Percentiles rank a stretch among this genome's conserved stretches.
phyloP scores from a whole-genome alignment of 2,329 filamentous ascomycete species.

The Chaetomiaceae sp. region DNA sequence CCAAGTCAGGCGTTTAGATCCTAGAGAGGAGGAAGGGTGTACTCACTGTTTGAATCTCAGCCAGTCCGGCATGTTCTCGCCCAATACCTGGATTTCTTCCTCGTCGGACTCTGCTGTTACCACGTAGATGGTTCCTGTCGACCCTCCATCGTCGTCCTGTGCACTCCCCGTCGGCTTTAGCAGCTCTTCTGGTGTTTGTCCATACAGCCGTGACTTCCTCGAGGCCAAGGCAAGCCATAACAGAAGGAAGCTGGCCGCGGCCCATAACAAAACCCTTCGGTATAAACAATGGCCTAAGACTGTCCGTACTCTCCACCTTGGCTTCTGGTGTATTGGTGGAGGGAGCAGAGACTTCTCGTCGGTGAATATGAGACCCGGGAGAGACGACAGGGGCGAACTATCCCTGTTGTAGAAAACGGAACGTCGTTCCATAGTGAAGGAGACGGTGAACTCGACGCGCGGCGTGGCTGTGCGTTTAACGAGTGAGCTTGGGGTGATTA shows the following conservation, averaged over 20 bases:
- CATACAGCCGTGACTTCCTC: conserved; percentile 22
- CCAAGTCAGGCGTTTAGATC: conserved; percentile 9
- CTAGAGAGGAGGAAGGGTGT: neutral
- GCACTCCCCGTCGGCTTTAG: conserved; percentile 14
- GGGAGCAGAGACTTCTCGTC: conserved; percentile 26
- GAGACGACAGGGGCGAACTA: too few species aligned
- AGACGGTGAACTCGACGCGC: too few species aligned
- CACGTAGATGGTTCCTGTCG: conserved; percentile 2
- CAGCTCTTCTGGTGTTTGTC: conserved; percentile 23
- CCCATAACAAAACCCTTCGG: conserved; percentile 47
- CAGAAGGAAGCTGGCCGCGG: conserved; percentile 36
- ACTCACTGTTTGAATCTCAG: conserved; percentile 40
- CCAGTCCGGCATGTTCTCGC: conserved; percentile 32
- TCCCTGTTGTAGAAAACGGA: too few species aligned
- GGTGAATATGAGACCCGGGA: conserved; percentile 15
- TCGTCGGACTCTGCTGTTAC: conserved; percentile 6
- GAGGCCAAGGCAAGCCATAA: conserved; percentile 37
- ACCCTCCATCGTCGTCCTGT: conserved; percentile 2
- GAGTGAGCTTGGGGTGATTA: too few species aligned
- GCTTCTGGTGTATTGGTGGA: conserved; percentile 29
- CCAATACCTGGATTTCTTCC: conserved; percentile 1
- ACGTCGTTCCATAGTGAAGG: too few species aligned
- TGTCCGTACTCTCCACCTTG: conserved; percentile 37
- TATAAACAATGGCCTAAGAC: conserved; percentile 48
- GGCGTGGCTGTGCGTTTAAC: too few species aligned